phyloP scores from a whole-genome alignment of 2,329 filamentous ascomycete genomes.

The Penicillium sp. region DNA sequence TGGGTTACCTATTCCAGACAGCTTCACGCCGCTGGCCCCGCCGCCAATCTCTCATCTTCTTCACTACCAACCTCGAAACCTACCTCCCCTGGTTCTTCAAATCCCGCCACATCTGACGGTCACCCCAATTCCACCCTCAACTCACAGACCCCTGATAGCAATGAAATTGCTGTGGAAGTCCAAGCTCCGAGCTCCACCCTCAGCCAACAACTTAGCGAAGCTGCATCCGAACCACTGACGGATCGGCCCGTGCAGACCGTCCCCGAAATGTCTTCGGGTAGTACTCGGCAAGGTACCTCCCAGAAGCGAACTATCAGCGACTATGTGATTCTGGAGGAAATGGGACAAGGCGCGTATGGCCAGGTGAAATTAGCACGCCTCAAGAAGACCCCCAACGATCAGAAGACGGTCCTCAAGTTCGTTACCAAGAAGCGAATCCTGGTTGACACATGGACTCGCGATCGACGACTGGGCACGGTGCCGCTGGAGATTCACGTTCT shows the following conservation, averaged over 20 bases:
- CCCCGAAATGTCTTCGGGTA: conserved; percentile 26
- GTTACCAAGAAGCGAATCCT: conserved; percentile 96
- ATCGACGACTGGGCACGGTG: conserved; percentile 88
- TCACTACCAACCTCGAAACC: conserved; percentile 64
- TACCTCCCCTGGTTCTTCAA: conserved; percentile 52
- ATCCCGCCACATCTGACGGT: not conserved
- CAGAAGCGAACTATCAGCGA: conserved; percentile 84
- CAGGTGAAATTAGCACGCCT: conserved; percentile 93
- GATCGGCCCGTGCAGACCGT: conserved; percentile 42
- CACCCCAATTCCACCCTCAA: conserved; percentile 69
- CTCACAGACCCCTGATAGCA: conserved; percentile 45
- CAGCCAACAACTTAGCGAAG: conserved; percentile 51
- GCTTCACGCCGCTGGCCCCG: conserved; percentile 70
- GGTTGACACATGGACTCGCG: conserved; percentile 96
- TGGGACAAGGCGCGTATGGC: conserved; percentile 97
- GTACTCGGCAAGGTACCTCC: conserved; percentile 33
- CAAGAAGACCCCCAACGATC: conserved; percentile 65
- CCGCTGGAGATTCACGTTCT: conserved; percentile 96
- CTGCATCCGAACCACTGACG: conserved; percentile 47
- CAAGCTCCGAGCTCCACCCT: conserved; percentile 48
- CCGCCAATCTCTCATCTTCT: conserved; percentile 53
- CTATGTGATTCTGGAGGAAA: conserved; percentile 91
- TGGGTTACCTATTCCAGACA: conserved; percentile 98
- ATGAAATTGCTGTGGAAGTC: conserved; percentile 31
- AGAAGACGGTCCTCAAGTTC: conserved; percentile 94